Base-by-base conservation (phyloP, 2,329 filamentous ascomycete species). In the Botryotinia calthae region DNA sequence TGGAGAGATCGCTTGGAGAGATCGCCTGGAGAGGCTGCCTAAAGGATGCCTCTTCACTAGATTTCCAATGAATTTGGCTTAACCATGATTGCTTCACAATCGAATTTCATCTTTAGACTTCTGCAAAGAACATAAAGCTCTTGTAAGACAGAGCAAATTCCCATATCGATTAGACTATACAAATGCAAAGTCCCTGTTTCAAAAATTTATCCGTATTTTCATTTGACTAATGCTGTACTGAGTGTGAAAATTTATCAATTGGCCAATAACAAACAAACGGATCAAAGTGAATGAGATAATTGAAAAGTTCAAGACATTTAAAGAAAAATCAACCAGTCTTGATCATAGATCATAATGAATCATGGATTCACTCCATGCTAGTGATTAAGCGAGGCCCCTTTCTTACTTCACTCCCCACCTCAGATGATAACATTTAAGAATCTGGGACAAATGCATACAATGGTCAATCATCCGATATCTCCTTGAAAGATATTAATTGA, bases 381-480 rank as follows among this genome's bases (percentile, higher is more conserved):
- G 42, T 48, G 62, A 48, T 65, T 65, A 65, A 56, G 62, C 62
- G 62, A 65, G 42, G 7, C 62, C 62, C 62, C 42, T 65, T 48
- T 48, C 42, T 34, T 34, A 48, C 42, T 22, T 31, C 62, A 46
- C 42, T 48, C 28, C 28, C 37, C 42, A 46, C n/a, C 10, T 65
- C 62, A 22, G 62, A 65, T 48, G 10, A 65, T 16, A 65, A 31
- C 22, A 46, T 34, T 18, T 34, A 5, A 65, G 28, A 65, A 48
- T 22, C 6, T 25, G 62, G 3, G 22, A 25, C 20, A 25, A 34
- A 34, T 34, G 6, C 2, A 25, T 34, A 48, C 20, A 48, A 48
- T 34, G 20, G 31, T 8, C 28, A 25, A 4, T 34, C 10, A 46
- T 31, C 31, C 6, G 10, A 7, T 46, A 4, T 20, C 6, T 20